Conservation (phyloP, 345 rosid genomes). For the Moricandia arvensis region DNA sequence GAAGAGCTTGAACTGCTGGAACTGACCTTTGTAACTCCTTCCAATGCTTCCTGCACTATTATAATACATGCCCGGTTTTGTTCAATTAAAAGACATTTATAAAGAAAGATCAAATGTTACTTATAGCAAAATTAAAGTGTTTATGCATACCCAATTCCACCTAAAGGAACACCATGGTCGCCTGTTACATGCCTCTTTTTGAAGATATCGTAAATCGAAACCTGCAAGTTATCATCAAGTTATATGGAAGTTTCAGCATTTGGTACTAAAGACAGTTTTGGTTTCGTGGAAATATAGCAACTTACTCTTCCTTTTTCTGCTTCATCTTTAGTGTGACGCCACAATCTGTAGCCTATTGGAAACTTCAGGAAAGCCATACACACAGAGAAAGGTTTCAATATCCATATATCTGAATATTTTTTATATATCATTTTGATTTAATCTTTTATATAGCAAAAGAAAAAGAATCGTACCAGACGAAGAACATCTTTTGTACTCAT, state of each 20-base stretch:
- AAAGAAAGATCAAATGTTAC: neutral
- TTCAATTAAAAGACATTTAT: neutral
- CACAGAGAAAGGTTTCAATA: neutral
- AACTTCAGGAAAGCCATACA: constrained; percentile 41
- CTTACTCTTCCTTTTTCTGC: constrained; percentile 66
- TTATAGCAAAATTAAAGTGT: neutral
- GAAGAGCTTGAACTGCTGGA: constrained; percentile 53
- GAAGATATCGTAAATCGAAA: constrained; percentile 48
- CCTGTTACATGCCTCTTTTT: constrained; percentile 49
- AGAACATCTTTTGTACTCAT: constrained; percentile 42
- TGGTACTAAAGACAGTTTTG: neutral
- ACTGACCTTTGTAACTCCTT: constrained; percentile 67
- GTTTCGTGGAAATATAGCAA: neutral
- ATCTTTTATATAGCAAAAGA: neutral
- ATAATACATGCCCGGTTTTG: neutral
- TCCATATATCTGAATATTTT: neutral
- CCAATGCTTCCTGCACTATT: constrained; percentile 71
- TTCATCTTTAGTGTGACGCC: constrained; percentile 52
- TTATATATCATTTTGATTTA: neutral
- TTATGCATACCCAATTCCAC: constrained; percentile 68
- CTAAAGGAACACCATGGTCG: constrained; percentile 71
- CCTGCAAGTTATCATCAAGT: constrained; percentile 36
- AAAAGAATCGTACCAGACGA: constrained; percentile 49
- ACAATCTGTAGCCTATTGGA: constrained; percentile 58
- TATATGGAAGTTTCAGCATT: neutral